Evolutionary conservation across 2,329 filamentous ascomycete species (phyloP), one percentile per base, ranked within the genome.

Genomic region (Fusarium graminum): DNA sequence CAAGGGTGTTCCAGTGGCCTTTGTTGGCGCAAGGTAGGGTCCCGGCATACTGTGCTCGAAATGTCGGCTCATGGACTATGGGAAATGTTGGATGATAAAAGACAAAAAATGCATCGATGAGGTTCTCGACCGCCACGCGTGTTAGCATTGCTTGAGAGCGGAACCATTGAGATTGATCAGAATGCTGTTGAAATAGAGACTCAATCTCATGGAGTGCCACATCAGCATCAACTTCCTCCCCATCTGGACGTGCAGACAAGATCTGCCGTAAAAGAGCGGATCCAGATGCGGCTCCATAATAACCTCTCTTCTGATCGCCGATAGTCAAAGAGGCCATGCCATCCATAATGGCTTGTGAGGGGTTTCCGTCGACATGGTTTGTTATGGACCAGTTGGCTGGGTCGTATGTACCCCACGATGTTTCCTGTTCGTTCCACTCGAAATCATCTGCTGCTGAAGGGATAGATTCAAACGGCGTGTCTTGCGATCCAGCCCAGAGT

Each of bases 341-440:
- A 11, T 65, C 63, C 63, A 65, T 65, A 14, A 65, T 65, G 5
- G 63, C 50, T 17, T 65, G 63, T 3, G 58, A 46, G 30, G 63
- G 49, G 1, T 61, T 64, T 7, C 61, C 61, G 2, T 65, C 61
- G 6, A 60, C 55, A 11, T 60, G 57, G 7, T 36, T 63, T 2
- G 61, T 55, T 26, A 55, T 65, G 6, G 50, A 57, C 55, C 55
- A 65, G 3, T 28, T 65, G 3, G 61, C 39, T 3, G 61, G 61
- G 11, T 65, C 62, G 1, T 65, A 62, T 3, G 55, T 61, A 2
- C 61, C 49, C 63, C 63, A 54, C 9, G 63, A 65, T 1, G 56
- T 50, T 44, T 65, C 63, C n/a, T 65, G 63, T 3, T 65, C 63
- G 16, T 65, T 65, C 63, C 63, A 65, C 14, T 65, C 61, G 3